Percentiles rank a stretch among this genome's conserved stretches.
Evolutionary conservation across 345 rosid species (phyloP).

Genomic region (Hibiscus trionum): DNA sequence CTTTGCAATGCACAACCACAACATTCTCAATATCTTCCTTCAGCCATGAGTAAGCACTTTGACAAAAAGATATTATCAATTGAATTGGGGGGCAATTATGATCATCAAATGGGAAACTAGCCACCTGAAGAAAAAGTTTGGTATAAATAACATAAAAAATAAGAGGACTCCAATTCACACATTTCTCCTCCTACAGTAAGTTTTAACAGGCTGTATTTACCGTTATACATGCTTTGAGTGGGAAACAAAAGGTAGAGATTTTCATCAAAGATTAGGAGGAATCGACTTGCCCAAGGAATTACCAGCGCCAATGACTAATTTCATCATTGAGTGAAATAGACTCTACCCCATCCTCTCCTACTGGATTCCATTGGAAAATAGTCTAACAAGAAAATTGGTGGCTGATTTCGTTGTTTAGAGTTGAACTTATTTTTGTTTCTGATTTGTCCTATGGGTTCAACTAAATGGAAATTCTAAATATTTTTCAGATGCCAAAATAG

Average conservation of each 20-base stretch:
- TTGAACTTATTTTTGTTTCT: not conserved
- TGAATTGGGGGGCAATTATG: slow-evolving; percentile 89
- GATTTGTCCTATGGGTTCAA: not conserved
- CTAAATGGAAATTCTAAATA: not conserved
- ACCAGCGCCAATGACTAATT: not conserved
- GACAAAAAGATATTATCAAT: slow-evolving; percentile 65
- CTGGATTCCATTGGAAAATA: not conserved
- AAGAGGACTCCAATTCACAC: not conserved
- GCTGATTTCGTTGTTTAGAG: not conserved
- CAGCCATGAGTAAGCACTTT: slow-evolving; percentile 83
- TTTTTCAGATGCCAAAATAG: not conserved
- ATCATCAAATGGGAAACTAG: slow-evolving; percentile 86
- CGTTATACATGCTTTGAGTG: not conserved
- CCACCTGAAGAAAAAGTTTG: slow-evolving; percentile 44
- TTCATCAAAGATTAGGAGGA: not conserved
- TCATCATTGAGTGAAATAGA: not conserved
- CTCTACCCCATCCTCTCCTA: not conserved
- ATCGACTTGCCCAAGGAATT: not conserved
- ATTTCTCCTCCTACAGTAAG: not conserved
- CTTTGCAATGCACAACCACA: slow-evolving; percentile 87
- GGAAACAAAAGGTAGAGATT: not conserved
- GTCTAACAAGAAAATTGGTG: not conserved
- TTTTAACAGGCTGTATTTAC: not conserved
- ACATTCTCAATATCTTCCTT: slow-evolving; percentile 91
- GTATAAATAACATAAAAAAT: not conserved